Base-by-base conservation (phyloP, 768 basidiomycete genomes). In the Tubosaeta sp. region DNA sequence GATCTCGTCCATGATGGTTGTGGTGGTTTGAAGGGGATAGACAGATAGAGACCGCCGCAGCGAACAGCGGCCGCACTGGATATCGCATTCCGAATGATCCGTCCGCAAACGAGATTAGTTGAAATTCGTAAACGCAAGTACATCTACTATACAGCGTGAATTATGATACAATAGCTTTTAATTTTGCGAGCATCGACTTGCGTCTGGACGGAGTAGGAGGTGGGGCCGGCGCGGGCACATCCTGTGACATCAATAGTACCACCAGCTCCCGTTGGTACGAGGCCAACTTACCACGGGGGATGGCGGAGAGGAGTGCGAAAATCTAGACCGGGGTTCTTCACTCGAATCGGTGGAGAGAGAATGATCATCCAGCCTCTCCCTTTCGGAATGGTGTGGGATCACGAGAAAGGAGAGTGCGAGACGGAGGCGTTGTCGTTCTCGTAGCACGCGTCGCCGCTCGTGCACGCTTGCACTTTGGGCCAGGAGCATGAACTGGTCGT, bases 1-100 rank as follows among this genome's bases (percentile, higher is more conserved):
- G 32, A 95, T 76, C 70, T 93, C 81, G 71, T 95, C 82, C 86
- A 95, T 89, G 11, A 64, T 50, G 14, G 49, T 31, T 32, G 51
- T 34, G 16, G 50, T 51, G 26, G 44, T 51, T 17, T 26, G 45
- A 16, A 17, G 16, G 32, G 17, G 32, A 46, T 22, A 31, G 31
- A 22, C 3, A 22, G 22, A 22, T 22, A 22, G 22, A 22, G 22
- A 22, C 22, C 22, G 14, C 51, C 53, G 54, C 48, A 4, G 46
- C 45, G 22, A 9, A 4, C 9, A 19, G 22, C 17, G 51, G 39
- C 5, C 46, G 48, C 48, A 51, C 49, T 51, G 26, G 50, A 51
- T 37, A n/a, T n/a, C 12, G 16, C 14, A 37, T 37, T 7, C n/a
- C 17, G 16, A 22, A 41, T 12, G 39, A 41, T 41, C 41, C 41